Evolutionary conservation across 2,329 filamentous ascomycete species (phyloP).

Genomic region (Aspergillus ruber): DNA sequence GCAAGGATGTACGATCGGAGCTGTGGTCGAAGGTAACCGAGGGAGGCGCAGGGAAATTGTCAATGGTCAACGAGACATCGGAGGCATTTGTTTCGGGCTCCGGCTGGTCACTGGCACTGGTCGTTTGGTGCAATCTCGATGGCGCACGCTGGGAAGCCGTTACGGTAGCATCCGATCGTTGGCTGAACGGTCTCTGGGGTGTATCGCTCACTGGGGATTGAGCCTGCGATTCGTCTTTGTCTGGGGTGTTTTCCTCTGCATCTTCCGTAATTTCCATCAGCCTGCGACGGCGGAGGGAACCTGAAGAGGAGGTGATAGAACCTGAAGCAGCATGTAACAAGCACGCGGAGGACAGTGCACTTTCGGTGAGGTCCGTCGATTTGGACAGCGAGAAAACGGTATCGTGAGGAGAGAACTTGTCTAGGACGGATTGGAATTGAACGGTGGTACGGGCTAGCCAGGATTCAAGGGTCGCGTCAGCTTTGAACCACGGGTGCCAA

Average conservation of each 20-base stretch:
- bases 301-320: conserved; percentile 77
- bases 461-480: conserved; percentile 6
- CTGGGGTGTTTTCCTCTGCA: conserved; percentile 68
- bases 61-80: conserved; percentile 6
- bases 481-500: conserved; percentile 1
- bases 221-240: conserved; percentile 41
- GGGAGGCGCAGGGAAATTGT: conserved; percentile 2
- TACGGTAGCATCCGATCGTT: conserved; percentile 27
- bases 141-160: conserved; percentile 22
- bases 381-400: conserved; percentile 70
- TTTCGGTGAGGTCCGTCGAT: conserved; percentile 76
- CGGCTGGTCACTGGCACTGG: conserved; percentile 14
- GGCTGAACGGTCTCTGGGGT: conserved; percentile 23
- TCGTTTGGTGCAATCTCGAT: conserved; percentile 7
- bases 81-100: conserved; percentile 6
- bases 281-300: conserved; percentile 67
- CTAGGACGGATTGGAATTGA: conserved; percentile 56
- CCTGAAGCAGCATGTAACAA: conserved; percentile 81
- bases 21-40: conserved; percentile 8
- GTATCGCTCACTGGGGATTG: conserved; percentile 13
- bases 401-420: conserved; percentile 77
- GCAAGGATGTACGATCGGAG: conserved; percentile 18
- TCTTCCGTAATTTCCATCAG: conserved; percentile 93
- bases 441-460: conserved; percentile 69
- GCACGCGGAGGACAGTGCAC: conserved; percentile 79